phyloP scores from a whole-genome alignment of 2,329 filamentous ascomycete genomes.

The Aspergillus costaricaensis region DNA sequence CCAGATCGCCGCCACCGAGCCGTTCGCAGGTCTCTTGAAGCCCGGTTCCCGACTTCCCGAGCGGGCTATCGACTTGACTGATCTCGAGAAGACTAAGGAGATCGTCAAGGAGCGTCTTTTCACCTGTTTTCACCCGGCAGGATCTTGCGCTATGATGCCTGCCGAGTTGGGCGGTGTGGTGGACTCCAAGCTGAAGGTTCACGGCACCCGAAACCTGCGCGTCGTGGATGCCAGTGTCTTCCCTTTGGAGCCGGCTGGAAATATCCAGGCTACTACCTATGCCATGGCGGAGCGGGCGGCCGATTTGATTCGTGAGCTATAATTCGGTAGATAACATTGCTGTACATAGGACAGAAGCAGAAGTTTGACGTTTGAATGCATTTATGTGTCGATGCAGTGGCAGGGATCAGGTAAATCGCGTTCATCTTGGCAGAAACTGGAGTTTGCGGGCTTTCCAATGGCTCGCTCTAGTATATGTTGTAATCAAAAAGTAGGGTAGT shows the following conservation, averaged over 20 bases:
- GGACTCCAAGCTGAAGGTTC: constrained; percentile 27
- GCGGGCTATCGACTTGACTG: constrained; percentile 10
- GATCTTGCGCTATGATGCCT: constrained; percentile 38
- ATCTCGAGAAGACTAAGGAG: constrained; percentile 22
- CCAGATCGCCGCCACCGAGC: constrained; percentile 22
- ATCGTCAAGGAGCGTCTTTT: constrained; percentile 24
- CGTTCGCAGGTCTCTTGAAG: constrained; percentile 23
- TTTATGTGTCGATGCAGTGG: neutral
- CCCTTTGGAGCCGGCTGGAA: constrained; percentile 38
- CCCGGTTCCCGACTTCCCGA: constrained; percentile 16
- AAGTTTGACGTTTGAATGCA: neutral
- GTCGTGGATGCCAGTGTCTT: constrained; percentile 41
- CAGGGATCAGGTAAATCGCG: too few species aligned
- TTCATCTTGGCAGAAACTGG: neutral
- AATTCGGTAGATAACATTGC: neutral
- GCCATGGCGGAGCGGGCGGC: constrained; percentile 36
- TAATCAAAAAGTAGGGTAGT: too few species aligned
- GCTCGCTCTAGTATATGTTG: too few species aligned
- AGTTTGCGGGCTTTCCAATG: too few species aligned
- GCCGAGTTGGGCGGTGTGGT: constrained; percentile 33
- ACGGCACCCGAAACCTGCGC: constrained; percentile 34
- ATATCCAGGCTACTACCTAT: constrained; percentile 43
- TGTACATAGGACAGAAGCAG: too few species aligned
- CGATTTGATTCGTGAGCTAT: constrained; percentile 24
- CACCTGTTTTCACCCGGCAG: constrained; percentile 32